These are phyloP conservation scores for Botryotinia convoluta DNA, from an alignment of 2,329 filamentous ascomycete genomes.

Conservation along the genomic window DNA sequence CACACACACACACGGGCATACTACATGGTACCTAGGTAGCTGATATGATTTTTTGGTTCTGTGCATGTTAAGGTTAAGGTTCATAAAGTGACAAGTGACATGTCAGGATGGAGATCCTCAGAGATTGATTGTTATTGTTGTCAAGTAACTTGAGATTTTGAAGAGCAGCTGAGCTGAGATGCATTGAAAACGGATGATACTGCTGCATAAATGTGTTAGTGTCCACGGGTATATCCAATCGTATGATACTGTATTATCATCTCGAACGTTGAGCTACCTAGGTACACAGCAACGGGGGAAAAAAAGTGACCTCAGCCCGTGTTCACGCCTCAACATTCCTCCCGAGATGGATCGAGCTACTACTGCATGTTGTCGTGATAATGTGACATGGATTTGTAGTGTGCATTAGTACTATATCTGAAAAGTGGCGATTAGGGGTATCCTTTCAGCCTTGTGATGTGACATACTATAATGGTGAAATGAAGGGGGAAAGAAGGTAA, in stretches of 20 bases:
- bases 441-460: not conserved
- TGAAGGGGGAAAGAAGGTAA: not conserved
- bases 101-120: not conserved
- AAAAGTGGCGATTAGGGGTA: not conserved
- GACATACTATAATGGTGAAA: not conserved
- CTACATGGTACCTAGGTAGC: not conserved
- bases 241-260: not conserved
- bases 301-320: not conserved
- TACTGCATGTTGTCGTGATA: constrained; percentile 7
- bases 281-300: not conserved
- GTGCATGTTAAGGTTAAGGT: not conserved
- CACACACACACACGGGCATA: not conserved
- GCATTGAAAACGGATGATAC: no score
- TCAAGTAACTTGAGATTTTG: not conserved
- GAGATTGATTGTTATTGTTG: not conserved
- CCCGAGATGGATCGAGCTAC: not conserved
- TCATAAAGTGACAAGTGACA: not conserved
- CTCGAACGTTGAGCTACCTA: not conserved
- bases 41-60: not conserved
- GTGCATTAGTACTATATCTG: not conserved
- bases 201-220: not conserved
- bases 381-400: constrained; percentile 9
- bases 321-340: not conserved
- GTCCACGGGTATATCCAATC: not conserved
- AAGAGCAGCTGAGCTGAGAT: not conserved